phyloP scores from a whole-genome alignment of 2,329 filamentous ascomycete genomes.

The Furcasterigmium furcatum region DNA sequence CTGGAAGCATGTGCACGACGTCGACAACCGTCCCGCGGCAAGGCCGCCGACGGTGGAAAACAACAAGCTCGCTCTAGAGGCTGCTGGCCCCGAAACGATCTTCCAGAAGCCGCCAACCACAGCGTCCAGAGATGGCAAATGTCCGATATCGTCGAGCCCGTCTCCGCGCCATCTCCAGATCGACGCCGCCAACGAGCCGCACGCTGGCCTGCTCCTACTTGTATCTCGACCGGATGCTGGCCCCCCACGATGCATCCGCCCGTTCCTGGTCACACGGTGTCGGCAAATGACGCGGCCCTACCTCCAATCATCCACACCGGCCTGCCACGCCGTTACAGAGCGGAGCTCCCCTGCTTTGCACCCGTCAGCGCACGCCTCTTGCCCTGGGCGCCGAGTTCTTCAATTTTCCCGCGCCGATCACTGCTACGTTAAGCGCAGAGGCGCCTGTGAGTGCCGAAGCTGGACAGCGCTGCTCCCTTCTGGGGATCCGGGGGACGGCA shows the following conservation, averaged over 20 bases:
- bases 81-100: too few relatives aligned
- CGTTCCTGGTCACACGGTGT: not conserved
- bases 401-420: conserved; percentile 9
- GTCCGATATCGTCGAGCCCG: not conserved
- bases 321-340: not conserved
- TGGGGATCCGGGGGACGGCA: not conserved
- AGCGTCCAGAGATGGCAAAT: not conserved
- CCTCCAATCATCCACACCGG: too few relatives aligned
- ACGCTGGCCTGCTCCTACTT: not conserved
- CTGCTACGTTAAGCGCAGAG: conserved; percentile 1
- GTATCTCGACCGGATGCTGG: not conserved
- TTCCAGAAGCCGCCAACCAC: not conserved
- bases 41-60: too few relatives aligned
- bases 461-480: not conserved
- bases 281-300: not conserved
- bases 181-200: not conserved
- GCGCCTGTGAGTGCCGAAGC: not conserved
- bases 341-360: not conserved
- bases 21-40: not conserved
- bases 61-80: too few relatives aligned
- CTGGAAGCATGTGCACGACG: too few relatives aligned
- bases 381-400: not conserved
- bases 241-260: not conserved
- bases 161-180: not conserved
- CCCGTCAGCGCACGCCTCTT: too few relatives aligned